A percentile compares a stretch with the other conserved stretches of the same genome.
Conservation (phyloP, 73 alveolate species). For the Paramecium tetraurelia region DNA sequence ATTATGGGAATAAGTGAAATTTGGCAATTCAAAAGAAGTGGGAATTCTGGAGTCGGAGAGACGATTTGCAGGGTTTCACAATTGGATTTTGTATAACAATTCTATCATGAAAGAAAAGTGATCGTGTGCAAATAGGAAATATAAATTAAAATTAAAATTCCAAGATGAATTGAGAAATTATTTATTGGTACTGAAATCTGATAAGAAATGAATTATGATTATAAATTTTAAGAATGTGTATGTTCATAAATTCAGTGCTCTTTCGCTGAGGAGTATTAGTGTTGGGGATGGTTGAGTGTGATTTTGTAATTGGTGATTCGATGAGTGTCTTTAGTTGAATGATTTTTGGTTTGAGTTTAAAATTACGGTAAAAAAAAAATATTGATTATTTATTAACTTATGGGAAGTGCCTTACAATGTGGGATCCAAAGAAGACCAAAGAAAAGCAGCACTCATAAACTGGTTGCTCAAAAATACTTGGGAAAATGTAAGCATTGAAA, state of each 20-base stretch:
- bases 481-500: not conserved
- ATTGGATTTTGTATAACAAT: not conserved
- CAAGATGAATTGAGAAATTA: not conserved
- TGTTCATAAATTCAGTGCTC: not conserved
- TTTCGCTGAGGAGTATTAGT: not conserved
- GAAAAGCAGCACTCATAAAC: slow-evolving; percentile 4
- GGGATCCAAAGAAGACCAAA: not conserved
- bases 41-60: no score
- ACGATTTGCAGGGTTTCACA: not conserved
- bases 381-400: not conserved
- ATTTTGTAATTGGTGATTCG: not conserved
- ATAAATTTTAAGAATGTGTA: not conserved
- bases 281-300: not conserved
- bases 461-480: slow-evolving; percentile 8
- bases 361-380: not conserved
- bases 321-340: not conserved
- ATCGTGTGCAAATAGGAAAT: not conserved
- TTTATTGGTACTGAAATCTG: not conserved
- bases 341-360: not conserved
- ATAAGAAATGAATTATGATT: not conserved
- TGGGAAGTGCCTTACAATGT: not conserved
- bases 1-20: no score
- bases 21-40: no score
- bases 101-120: no score
- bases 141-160: not conserved